These are phyloP conservation scores for Poa pratensis DNA, from an alignment of 176 grass and related monocot species.

Conservation along the genomic window DNA sequence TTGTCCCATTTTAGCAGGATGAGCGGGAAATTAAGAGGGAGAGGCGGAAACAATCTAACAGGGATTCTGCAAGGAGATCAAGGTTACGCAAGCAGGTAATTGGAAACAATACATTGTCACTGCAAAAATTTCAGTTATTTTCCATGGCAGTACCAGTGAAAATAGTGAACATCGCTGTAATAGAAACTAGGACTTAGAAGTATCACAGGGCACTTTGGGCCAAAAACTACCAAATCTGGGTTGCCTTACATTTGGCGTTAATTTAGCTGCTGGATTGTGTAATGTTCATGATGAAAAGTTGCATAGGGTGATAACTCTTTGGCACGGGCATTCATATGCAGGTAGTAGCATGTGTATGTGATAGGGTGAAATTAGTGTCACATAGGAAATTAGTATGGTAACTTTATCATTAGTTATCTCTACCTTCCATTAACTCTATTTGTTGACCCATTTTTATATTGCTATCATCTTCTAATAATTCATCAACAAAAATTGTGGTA, in stretches of 20 bases:
- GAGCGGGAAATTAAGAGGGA: constrained; percentile 88
- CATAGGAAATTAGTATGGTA: constrained; percentile 1
- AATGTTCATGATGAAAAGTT: background rate
- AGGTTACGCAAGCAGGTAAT: constrained; percentile 92
- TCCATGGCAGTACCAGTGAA: background rate
- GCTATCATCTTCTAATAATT: background rate
- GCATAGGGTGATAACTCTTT: constrained; percentile 10
- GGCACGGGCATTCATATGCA: background rate
- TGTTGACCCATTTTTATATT: background rate
- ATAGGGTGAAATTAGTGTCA: background rate
- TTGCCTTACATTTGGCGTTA: background rate
- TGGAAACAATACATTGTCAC: constrained; percentile 34
- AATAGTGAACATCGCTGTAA: constrained; percentile 1
- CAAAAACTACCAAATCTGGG: background rate
- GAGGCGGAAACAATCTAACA: constrained; percentile 93
- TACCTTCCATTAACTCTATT: background rate
- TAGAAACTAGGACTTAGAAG: background rate
- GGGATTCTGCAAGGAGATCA: constrained; percentile 93
- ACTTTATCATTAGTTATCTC: background rate
- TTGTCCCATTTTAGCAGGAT: constrained; percentile 61
- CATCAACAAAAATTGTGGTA: background rate
- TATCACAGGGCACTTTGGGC: background rate
- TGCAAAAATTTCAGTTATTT: background rate
- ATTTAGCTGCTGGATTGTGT: background rate
- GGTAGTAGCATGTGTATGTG: background rate